Base-by-base conservation (phyloP, 2,329 filamentous ascomycete species). In the Ophiostoma quercus region DNA sequence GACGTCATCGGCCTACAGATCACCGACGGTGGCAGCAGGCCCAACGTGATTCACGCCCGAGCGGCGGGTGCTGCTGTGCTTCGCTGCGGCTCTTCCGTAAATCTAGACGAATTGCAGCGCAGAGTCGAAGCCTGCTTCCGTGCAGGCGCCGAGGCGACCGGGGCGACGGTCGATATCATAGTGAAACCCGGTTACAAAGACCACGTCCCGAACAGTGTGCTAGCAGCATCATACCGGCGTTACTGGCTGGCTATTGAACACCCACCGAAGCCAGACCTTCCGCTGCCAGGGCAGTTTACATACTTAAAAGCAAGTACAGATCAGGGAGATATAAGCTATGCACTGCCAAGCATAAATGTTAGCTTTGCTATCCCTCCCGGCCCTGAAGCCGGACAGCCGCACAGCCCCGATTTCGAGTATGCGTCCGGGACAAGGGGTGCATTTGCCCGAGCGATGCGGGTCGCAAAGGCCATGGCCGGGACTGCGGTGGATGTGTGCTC, bases 31-130 rank as follows among this genome's bases (percentile, higher is more conserved):
- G 67, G 67, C 54, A 57, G 63, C 37, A 57, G 34, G 14, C 51
- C 67, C n/a, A 68, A 68, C 37, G 22, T 68, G 12, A 68, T 68
- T 12, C 67, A 68, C 16, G 67, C 67, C 16, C 51, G 16, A 25
- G 51, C 51, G 2, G 51, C 51, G 3, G 51, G n/a, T n/a, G 11
- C 51, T 8, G 51, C 51, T 2, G 51, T 57, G 51, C 51, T 57
- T 12, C 51, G 51, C 22, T n/a, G n/a, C 3, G n/a, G n/a, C 3
- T n/a, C 51, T 25, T n/a, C 51, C n/a, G 22, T n/a, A 11, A 9
- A 25, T 12, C 51, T 57, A 8, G n/a, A 57, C 3, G 51, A 57
- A 11, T n/a, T 57, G 8, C 51, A 57, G 51, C n/a, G 22, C 22
- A 57, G 22, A 11, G 51, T 57, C 51, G 9, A 25, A 1, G 51